Evolutionary conservation across 768 basidiomycete genomes (phyloP), one percentile per base, ranked within the genome.

Genomic region (Mycena chlorophos): DNA sequence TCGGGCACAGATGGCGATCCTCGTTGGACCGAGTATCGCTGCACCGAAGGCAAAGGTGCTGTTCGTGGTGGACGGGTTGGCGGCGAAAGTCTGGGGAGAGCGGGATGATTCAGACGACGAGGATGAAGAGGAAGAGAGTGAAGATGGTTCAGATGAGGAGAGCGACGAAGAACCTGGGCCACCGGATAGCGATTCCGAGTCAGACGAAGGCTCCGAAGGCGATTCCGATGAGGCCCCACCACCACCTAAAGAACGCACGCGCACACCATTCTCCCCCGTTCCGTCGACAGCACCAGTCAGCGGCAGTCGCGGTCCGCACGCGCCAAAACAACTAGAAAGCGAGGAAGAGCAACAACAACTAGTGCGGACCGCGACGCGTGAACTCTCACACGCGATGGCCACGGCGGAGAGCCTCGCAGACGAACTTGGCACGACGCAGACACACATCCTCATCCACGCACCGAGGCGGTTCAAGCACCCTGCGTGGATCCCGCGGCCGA

Each of bases 11-110:
- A 69, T 92, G 16, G 80, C 81, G 0, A 76, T 91, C 38, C 71
- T 86, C 12, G 75, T 91, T 1, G 89, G 89, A 2, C 82, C 89
- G 0, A 87, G 81, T 49, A 65, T 84, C 3, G 79, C 80, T 14
- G 76, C 85, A 0, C 79, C 88, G 2, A 86, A 79, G 60, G 75
- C 85, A 1, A 78, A 78, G 57, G 78, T 90, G 1, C 67, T 89
- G 16, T 73, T 87, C 17, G 85, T 77, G 0, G 73, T 91, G 2
- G 83, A 90, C 65, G 85, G 84, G 0, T 65, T 91, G 6, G 83
- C 87, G 54, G 74, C 75, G 17, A 83, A 68, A 30, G 58, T 73
- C 4, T 74, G 76, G 75, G 75, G 78, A 0, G 50, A 65, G 39
- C 64, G 71, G 29, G 69, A 71, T 47, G 70, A 74, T 52, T 31